Conservation (phyloP, 2,329 filamentous ascomycete genomes). For the Fusarium coffeatum region DNA sequence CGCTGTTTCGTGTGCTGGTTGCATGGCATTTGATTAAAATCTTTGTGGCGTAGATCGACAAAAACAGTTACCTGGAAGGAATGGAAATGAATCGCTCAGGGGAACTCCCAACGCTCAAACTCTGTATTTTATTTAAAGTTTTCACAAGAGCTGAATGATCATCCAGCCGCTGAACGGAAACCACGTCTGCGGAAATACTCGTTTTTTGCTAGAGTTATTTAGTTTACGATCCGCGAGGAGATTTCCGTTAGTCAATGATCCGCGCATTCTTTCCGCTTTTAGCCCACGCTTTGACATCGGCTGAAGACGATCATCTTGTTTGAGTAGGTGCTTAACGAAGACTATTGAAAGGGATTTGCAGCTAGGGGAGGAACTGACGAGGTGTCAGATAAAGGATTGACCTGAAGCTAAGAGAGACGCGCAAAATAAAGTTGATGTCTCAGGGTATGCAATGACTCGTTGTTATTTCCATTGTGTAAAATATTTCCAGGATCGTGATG, state of each 20-base stretch:
- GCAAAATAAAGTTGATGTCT: neutral
- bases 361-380: neutral
- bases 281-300: neutral
- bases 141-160: neutral
- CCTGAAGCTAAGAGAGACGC: neutral
- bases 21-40: neutral
- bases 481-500: neutral
- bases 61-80: neutral
- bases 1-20: neutral
- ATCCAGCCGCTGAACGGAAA: neutral
- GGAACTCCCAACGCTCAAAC: neutral
- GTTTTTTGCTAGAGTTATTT: neutral
- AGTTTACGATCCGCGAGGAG: neutral
- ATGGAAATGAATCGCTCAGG: conserved; percentile 6
- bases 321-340: neutral
- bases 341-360: too few species aligned
- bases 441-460: neutral
- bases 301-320: neutral
- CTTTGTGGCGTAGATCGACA: neutral
- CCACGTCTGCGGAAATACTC: conserved; percentile 9
- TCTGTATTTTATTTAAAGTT: neutral
- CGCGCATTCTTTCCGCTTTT: neutral
- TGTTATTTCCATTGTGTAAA: neutral
- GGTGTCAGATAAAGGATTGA: neutral
- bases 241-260: neutral